Base-by-base conservation (phyloP, 768 basidiomycete genomes). In the Tylopilus sp. region DNA sequence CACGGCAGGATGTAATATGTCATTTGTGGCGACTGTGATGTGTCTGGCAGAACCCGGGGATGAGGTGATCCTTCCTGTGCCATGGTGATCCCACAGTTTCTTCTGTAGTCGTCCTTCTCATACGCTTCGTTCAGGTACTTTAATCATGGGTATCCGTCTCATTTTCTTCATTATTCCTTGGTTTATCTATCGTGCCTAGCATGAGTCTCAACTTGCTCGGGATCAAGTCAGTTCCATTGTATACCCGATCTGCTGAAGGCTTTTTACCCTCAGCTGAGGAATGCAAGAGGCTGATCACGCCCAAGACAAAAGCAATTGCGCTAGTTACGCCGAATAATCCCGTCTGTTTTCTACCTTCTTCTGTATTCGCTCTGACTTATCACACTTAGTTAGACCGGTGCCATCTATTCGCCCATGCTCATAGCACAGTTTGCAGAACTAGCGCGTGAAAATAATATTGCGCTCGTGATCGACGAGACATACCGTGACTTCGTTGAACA, bases 391-490 rank as follows among this genome's bases (percentile, higher is more conserved):
- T 50, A 86, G 77, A 91, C 89, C 1, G 92, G 92, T 6, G 81
- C 85, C 0, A 78, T 79, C 1, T 91, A 91, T 60, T 67, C 85
- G 0, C 76, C 81, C 0, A 61, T 67, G 0, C 74, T 89, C 6
- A 67, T 93, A 24, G 66, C 73, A 0, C 70, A 78, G 6, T 93
- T 92, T 58, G 78, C 79, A 3, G 58, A 71, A 0, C 78, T 93
- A 3, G 87, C 89, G 0, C 70, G 63, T 21, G 71, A 76, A 46
- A 66, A 75, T 25, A 72, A 76, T 1, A 61, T 92, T 17, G 85
- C 89, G 0, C 77, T 93, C 22, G 76, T 93, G 33, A 45, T 95
- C n/a, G 92, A 95, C 68, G 90, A 92, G 70, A 93, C 92, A 1
- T 95, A 95, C 68, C 79, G 90, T 13, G 90, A 93, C 65, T 92